Percentiles rank a stretch among this genome's conserved stretches.
phyloP scores from a whole-genome alignment of 163 green algal genomes.

The Smithsoniella earleae region DNA sequence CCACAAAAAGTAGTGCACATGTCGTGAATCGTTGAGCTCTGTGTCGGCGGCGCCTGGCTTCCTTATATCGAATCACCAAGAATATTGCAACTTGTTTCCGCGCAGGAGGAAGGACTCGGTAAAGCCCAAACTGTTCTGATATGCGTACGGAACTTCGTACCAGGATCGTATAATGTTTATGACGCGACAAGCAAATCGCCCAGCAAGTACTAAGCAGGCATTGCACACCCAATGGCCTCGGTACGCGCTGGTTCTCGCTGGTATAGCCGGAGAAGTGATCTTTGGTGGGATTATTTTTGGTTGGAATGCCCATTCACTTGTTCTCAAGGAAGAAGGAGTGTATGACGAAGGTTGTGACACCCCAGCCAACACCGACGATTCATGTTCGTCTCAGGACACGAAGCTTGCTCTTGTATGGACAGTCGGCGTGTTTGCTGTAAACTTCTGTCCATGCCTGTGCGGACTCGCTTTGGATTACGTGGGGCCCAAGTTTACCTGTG shows the following conservation, averaged over 20 bases:
- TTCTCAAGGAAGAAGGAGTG: conserved; percentile 2
- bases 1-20: no score
- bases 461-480: background rate
- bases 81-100: no score
- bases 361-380: background rate
- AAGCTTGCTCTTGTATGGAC: conserved; percentile 14
- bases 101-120: no score
- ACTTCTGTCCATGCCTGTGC: background rate
- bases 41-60: no score
- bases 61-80: no score
- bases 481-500: background rate
- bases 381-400: background rate
- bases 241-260: background rate
- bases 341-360: background rate
- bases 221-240: no score
- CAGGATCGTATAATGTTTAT: no score
- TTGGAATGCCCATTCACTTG: background rate
- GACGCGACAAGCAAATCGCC: no score
- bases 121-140: no score
- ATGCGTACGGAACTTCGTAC: no score
- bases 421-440: conserved; percentile 2
- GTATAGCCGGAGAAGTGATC: background rate
- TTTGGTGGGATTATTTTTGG: background rate
- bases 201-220: no score
- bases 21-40: no score